Conservation (phyloP, 140 eudicot species). For the Bidens hawaiensis region DNA sequence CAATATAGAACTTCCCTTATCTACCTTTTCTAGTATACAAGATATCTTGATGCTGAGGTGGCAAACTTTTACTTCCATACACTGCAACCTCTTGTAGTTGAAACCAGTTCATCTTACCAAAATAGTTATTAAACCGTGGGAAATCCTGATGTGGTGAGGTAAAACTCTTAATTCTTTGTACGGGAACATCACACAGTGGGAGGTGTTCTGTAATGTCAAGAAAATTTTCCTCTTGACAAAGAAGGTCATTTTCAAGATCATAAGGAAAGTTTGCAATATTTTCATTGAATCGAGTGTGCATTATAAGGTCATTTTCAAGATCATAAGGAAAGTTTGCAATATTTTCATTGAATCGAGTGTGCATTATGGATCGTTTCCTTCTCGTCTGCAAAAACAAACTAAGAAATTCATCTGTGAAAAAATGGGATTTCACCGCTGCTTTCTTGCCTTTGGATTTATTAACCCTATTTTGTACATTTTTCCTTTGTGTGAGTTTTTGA, state of each 20-base stretch:
- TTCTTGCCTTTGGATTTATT: constrained; percentile 21
- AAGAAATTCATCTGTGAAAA: neutral
- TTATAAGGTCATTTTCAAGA: neutral
- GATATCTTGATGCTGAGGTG: constrained; percentile 1
- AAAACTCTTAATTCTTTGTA: constrained; percentile 14
- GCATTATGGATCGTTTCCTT: constrained; percentile 28
- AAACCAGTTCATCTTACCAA: neutral
- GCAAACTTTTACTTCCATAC: constrained; percentile 17
- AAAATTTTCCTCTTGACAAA: constrained; percentile 4
- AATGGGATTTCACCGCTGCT: neutral
- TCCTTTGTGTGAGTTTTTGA: constrained; percentile 9
- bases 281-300: constrained; percentile 8
- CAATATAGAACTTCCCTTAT: neutral
- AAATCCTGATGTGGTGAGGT: neutral
- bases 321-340: constrained; percentile 6
- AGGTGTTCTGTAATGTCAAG: constrained; percentile 2
- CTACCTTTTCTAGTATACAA: constrained; percentile 22
- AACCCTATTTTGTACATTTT: constrained; percentile 5
- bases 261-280: constrained; percentile 1
- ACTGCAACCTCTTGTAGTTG: constrained; percentile 16
- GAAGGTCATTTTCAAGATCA: constrained; percentile 4
- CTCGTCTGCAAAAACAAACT: constrained; percentile 8
- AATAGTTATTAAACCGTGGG: constrained; percentile 1
- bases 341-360: constrained; percentile 9
- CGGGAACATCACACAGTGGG: constrained; percentile 14